These are phyloP conservation scores for Globisporangium solare DNA, from an alignment of 352 stramenopile species.

Conservation along the genomic window DNA sequence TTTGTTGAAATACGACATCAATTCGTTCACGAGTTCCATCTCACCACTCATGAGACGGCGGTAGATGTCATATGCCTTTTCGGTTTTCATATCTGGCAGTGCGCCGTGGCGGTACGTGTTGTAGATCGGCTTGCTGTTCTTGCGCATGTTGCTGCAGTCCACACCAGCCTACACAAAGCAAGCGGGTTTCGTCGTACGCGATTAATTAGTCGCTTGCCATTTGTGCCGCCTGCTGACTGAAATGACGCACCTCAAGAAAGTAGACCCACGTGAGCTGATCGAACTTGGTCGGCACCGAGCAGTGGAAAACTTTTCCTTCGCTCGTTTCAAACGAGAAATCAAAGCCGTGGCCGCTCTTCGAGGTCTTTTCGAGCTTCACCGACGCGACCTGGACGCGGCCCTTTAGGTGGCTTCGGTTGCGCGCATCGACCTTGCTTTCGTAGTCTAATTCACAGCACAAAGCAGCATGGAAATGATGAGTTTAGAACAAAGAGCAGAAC, in stretches of 20 bases:
- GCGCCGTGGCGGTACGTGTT: conserved; percentile 66
- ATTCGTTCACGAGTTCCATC: conserved; percentile 41
- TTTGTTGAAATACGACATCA: conserved; percentile 88
- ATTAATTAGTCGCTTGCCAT: not conserved
- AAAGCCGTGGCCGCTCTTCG: conserved; percentile 75
- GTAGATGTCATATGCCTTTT: conserved; percentile 77
- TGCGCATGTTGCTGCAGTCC: conserved; percentile 75
- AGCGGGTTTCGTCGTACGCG: not conserved
- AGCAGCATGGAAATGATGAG: conserved; percentile 5
- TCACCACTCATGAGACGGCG: conserved; percentile 61
- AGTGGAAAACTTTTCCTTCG: conserved; percentile 84
- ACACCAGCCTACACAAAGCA: conserved; percentile 38
- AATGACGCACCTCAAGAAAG: conserved; percentile 56
- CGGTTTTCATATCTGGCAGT: conserved; percentile 71
- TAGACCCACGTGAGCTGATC: conserved; percentile 84
- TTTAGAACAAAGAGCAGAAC: not conserved
- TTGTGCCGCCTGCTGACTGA: no score
- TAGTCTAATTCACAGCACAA: conserved; percentile 42
- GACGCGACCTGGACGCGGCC: conserved; percentile 75
- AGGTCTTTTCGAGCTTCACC: conserved; percentile 73
- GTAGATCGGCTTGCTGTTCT: conserved; percentile 83
- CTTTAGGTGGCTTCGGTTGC: conserved; percentile 82
- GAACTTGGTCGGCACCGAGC: conserved; percentile 70
- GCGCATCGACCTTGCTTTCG: conserved; percentile 85
- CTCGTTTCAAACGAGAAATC: conserved; percentile 84